phyloP scores from a whole-genome alignment of 352 stramenopile genomes.

The Plasmopara viticola region DNA sequence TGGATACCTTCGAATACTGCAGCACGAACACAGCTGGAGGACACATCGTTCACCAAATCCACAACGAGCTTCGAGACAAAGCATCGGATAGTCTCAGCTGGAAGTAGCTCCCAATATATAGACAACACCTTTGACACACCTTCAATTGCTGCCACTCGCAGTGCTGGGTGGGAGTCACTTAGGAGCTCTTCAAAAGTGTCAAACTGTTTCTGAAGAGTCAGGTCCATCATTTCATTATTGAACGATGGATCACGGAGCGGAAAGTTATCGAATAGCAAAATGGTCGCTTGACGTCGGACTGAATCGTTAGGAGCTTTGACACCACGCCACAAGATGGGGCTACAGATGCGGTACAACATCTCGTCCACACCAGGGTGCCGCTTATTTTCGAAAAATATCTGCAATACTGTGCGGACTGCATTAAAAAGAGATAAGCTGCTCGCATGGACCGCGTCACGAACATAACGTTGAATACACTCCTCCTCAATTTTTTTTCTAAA shows the following conservation, averaged over 20 bases:
- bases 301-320: constrained; percentile 80
- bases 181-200: constrained; percentile 76
- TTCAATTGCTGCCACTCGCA: constrained; percentile 75
- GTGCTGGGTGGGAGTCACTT: constrained; percentile 59
- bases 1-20: constrained; percentile 80
- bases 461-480: constrained; percentile 76
- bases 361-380: constrained; percentile 71
- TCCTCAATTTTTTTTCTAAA: constrained; percentile 72
- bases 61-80: constrained; percentile 79
- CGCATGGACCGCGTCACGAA: constrained; percentile 68
- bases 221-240: constrained; percentile 70
- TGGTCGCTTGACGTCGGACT: constrained; percentile 70
- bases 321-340: constrained; percentile 78
- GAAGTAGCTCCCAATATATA: constrained; percentile 81
- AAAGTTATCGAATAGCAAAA: constrained; percentile 83
- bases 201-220: constrained; percentile 77
- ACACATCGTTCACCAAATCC: constrained; percentile 76
- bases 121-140: constrained; percentile 77
- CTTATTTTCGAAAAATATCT: constrained; percentile 86
- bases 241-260: constrained; percentile 70
- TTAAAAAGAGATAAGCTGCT: constrained; percentile 62
- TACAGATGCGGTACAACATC: constrained; percentile 81
- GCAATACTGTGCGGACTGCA: constrained; percentile 54
- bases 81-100: constrained; percentile 70
- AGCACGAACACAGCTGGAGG: constrained; percentile 66